Base-by-base conservation (phyloP, 768 basidiomycete species). In the Serendipita indica region DNA sequence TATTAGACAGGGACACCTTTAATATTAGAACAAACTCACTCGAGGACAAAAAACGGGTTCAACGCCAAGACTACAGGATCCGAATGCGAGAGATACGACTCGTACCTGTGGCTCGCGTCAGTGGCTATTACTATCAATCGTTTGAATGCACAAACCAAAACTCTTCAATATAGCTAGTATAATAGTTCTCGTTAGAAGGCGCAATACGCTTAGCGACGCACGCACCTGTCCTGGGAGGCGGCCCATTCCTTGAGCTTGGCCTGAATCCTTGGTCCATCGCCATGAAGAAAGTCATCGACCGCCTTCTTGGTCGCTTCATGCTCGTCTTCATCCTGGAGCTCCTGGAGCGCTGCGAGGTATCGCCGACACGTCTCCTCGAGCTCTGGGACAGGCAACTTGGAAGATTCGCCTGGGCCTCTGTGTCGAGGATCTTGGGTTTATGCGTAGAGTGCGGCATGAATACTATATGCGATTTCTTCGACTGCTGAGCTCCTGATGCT, bases 1-100 rank as follows among this genome's bases (percentile, higher is more conserved):
- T 46, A 22, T 52, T 7, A 28, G 4, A n/a, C 30, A 45, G 16
- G 37, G 13, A 49, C 14, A 25, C 7, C n/a, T 33, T 57, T 49
- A 35, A 41, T 6, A 2, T 3, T 16, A 3, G 3, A 33, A 20
- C 20, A 22, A 22, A 74, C 89, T 60, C 66, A 93, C 91, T 96
- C 90, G 63, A 98, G 82, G 3, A 97, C 88, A 68, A 99, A 98
- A 77, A 92, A 99, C 0, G 94, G 94, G 66, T 98, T 99, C 64
- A 98, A 76, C 37, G 86, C 85, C 59, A 99, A 79, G 1, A 97
- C 94, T 33, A 99, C 92, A 0, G 92, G 89, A 63, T 96, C 90
- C 62, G 82, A 81, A 67, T 90, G 86, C 2, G 82, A 85, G 39
- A 96, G 75, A 66, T 96, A 94, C 33, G 86, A 89, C 70, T 92